Evolutionary conservation across 768 basidiomycete genomes (phyloP).

Genomic region (Favolaschia claudopus): DNA sequence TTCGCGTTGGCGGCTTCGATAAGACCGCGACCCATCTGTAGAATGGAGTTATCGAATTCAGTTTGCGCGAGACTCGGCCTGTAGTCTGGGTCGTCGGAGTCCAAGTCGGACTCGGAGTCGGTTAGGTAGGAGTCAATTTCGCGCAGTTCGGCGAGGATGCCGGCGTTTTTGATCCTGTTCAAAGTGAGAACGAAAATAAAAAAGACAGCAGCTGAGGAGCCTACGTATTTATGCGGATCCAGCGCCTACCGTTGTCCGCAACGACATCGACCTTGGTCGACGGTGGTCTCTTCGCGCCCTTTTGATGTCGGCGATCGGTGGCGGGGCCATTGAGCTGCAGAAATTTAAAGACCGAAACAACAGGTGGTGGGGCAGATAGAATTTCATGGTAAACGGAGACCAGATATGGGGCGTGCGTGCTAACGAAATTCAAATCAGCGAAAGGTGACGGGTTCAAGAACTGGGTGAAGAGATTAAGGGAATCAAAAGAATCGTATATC

Average conservation of each 20-base stretch:
- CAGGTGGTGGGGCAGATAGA: conserved; percentile 61
- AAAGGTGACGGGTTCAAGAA: no score
- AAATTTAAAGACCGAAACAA: conserved; percentile 67
- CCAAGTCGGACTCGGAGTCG: conserved; percentile 61
- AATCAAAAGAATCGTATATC: no score
- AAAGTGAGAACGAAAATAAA: not conserved
- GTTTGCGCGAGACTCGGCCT: conserved; percentile 53
- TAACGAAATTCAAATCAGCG: no score
- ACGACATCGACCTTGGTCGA: conserved; percentile 82
- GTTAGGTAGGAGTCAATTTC: conserved; percentile 88
- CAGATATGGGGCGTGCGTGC: conserved; percentile 83
- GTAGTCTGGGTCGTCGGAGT: conserved; percentile 42
- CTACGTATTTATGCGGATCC: conserved; percentile 91
- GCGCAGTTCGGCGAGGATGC: conserved; percentile 80
- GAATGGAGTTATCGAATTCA: conserved; percentile 75
- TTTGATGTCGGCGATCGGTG: conserved; percentile 13
- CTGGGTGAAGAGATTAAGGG: no score
- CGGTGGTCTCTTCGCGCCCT: conserved; percentile 17
- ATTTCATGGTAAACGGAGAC: conserved; percentile 87
- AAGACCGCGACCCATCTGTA: conserved; percentile 74
- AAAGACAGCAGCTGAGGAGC: conserved; percentile 36
- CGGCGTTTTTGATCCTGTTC: conserved; percentile 75
- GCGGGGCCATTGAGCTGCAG: conserved; percentile 6
- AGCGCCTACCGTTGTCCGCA: conserved; percentile 73
- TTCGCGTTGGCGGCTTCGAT: conserved; percentile 69